phyloP scores from a whole-genome alignment of 2,329 filamentous ascomycete genomes.

The Botrytis sinoallii region DNA sequence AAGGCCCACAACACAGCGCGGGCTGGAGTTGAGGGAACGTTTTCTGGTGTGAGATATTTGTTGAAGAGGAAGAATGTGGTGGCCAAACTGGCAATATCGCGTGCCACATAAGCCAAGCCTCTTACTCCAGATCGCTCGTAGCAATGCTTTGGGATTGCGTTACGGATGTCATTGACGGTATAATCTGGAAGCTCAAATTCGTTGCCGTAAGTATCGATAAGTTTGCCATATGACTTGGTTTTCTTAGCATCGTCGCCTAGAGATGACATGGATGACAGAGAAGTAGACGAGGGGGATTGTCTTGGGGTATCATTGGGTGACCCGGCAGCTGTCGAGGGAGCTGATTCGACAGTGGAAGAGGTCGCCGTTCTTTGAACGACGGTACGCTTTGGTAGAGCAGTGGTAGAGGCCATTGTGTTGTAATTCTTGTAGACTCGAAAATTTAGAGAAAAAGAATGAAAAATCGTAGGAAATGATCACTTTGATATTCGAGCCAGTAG shows the following conservation, averaged over 20 bases:
- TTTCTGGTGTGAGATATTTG: conserved; percentile 83
- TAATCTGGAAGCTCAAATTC: conserved; percentile 91
- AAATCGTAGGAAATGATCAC: neutral
- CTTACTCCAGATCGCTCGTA: conserved; percentile 78
- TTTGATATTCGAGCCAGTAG: conserved; percentile 1
- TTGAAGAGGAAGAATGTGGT: conserved; percentile 84
- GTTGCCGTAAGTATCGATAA: conserved; percentile 92
- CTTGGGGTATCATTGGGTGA: conserved; percentile 60
- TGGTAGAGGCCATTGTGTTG: conserved; percentile 37
- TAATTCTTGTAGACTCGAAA: neutral
- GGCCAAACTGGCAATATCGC: conserved; percentile 71
- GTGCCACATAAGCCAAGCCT: conserved; percentile 78
- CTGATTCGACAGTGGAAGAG: conserved; percentile 34
- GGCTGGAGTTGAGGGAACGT: conserved; percentile 65
- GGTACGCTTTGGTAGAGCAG: conserved; percentile 28
- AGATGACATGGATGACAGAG: conserved; percentile 82
- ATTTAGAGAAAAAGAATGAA: neutral
- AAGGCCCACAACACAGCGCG: conserved; percentile 63
- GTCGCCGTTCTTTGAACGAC: conserved; percentile 32
- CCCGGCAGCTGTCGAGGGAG: conserved; percentile 54
- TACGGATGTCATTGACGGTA: conserved; percentile 95
- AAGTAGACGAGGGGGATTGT: conserved; percentile 76
- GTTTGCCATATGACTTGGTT: conserved; percentile 52
- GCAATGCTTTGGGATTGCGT: conserved; percentile 97
- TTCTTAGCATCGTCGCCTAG: conserved; percentile 48